A percentile compares a stretch with the other conserved stretches of the same genome.
These are phyloP conservation scores for Colletotrichum sp. DNA, from an alignment of 2,329 filamentous ascomycete species.

Conservation along the genomic window DNA sequence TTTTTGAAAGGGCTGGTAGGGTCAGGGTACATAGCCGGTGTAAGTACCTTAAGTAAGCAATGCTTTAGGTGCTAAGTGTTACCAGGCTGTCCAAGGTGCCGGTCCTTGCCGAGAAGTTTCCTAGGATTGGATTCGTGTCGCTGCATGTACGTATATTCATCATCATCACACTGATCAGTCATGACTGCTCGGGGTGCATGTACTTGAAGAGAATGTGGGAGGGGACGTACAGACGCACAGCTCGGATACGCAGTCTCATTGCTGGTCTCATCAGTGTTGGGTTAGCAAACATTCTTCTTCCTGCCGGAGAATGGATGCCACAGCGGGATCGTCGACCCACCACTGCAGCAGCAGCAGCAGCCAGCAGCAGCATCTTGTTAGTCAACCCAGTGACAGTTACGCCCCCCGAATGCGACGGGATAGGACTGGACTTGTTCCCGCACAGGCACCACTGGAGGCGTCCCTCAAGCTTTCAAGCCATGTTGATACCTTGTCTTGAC, in stretches of 20 bases:
- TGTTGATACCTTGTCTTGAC: neutral
- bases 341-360: neutral
- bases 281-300: neutral
- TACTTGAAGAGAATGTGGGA: neutral
- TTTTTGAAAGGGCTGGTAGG: neutral
- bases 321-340: neutral
- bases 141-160: neutral
- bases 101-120: neutral
- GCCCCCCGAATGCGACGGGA: neutral
- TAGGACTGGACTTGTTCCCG: neutral
- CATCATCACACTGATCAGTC: neutral
- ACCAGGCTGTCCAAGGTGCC: neutral
- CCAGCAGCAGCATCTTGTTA: neutral
- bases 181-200: neutral
- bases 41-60: neutral
- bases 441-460: neutral
- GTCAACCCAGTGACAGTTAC: neutral
- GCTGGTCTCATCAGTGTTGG: neutral
- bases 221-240: neutral
- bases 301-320: neutral
- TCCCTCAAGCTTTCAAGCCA: neutral
- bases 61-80: neutral
- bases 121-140: neutral
- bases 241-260: neutral
- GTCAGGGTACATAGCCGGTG: neutral